Base-by-base conservation (phyloP, 2,329 filamentous ascomycete species). In the Aureobasidium zeae region DNA sequence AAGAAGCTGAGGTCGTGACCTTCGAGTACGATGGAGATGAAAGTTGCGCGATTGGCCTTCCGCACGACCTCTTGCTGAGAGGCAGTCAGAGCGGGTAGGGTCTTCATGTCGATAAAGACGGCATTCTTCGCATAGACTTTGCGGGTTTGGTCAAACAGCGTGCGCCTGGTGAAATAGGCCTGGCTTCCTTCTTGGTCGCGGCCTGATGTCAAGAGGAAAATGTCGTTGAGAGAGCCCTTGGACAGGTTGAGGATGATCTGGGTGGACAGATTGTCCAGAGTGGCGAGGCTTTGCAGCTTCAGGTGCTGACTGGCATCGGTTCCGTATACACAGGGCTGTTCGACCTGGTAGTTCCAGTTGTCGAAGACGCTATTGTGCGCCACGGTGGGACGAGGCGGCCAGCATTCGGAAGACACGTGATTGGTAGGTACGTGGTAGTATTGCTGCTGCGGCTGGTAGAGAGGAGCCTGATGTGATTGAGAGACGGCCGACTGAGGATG, bases 11-110 rank as follows among this genome's bases (percentile, higher is more conserved):
- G 74, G 55, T 79, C 75, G 52, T 77, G 73, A 3, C 58, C 56
- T 12, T 75, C 73, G 53, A 82, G 78, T 19, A 81, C 72, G 49
- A 72, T 75, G 0, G 74, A 76, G 20, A 79, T 71, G 54, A 80
- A 81, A 1, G 76, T 79, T 9, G 77, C 77, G 36, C 80, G 63
- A 51, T 82, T 82, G 29, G 77, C 75, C 55, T 75, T 79, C 44
- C 75, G 69, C 44, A 81, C 73, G 33, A 73, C 72, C 46, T 75
- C 74, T 29, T 77, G 63, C 53, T 81, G 74, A 4, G 50, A 52
- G 7, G 59, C 56, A 29, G 59, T 55, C 38, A 59, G 58, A 51
- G 60, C 56, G 26, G 61, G 59, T 32, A 60, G 56, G n/a, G 58
- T 54, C n/a, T 59, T 55, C 16, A 58, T 56, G 43, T 62, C 57